Base-by-base conservation (phyloP, 257 asterid species). In the Henckelia pumila region DNA sequence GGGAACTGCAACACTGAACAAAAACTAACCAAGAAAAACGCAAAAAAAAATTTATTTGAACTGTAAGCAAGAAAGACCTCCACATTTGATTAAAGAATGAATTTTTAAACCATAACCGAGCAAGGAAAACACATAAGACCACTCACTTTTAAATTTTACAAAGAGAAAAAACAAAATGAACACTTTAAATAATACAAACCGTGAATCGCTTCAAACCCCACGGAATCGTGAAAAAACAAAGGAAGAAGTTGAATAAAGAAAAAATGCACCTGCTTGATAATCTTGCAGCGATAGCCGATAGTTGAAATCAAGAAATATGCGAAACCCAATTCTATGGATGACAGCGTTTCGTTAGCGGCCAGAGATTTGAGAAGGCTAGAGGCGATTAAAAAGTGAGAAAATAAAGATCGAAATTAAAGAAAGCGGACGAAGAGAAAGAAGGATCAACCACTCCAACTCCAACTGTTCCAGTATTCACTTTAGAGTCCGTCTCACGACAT, bases 251-350 rank as follows among this genome's bases (percentile, higher is more conserved):
- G 7, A 55, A 30, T 8, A 21, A 16, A 16, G 2, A 5, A 16
- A 16, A 44, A 44, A 44, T 7, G 53, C 21, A 72, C 98, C 98
- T 89, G 98, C 83, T 85, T 89, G 73, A 87, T 79, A 74, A 91
- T 89, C 75, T 77, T 83, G 81, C 71, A 73, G 52, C 89, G 91
- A 69, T n/a, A n/a, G n/a, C n/a, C n/a, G n/a, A n/a, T n/a, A n/a
- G n/a, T n/a, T n/a, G n/a, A n/a, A n/a, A n/a, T n/a, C n/a, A n/a
- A n/a, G n/a, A n/a, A n/a, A n/a, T n/a, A n/a, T n/a, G n/a, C n/a
- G n/a, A n/a, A n/a, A n/a, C n/a, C n/a, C n/a, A n/a, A n/a, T n/a
- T n/a, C n/a, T n/a, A n/a, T n/a, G n/a, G n/a, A n/a, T n/a, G n/a
- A n/a, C n/a, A n/a, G n/a, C n/a, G n/a, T n/a, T n/a, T n/a, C n/a